Conservation (phyloP, 108 stramenopile species). For the Fragilariopsis cylindrus region DNA sequence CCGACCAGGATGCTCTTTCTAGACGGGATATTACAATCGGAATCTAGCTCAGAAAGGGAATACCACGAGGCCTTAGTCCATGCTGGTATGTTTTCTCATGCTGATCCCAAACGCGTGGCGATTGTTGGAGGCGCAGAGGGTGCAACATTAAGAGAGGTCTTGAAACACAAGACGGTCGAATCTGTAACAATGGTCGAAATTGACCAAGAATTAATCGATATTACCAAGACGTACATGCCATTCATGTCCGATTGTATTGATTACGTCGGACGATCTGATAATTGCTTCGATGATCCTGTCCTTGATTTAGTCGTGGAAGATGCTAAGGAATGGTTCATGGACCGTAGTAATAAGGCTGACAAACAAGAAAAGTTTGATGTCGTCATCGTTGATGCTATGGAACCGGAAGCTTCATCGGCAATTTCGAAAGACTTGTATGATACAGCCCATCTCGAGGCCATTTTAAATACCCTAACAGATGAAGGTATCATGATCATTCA, state of each 20-base stretch:
- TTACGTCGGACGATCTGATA: slow-evolving; percentile 65
- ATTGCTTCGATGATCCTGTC: slow-evolving; percentile 63
- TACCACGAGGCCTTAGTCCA: slow-evolving; percentile 93
- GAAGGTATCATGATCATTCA: slow-evolving; percentile 76
- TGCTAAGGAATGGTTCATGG: slow-evolving; percentile 63
- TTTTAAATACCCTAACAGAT: slow-evolving; percentile 55
- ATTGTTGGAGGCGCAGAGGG: slow-evolving; percentile 91
- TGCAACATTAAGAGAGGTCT: slow-evolving; percentile 86
- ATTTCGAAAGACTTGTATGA: slow-evolving; percentile 48
- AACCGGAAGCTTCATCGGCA: slow-evolving; percentile 55
- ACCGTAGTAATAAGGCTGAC: slow-evolving; percentile 20
- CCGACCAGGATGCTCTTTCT: slow-evolving; percentile 69
- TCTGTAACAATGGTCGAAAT: slow-evolving; percentile 84
- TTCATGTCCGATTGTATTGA: slow-evolving; percentile 61
- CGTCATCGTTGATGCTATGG: slow-evolving; percentile 79
- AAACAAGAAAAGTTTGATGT: slow-evolving; percentile 61
- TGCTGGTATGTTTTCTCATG: slow-evolving; percentile 90
- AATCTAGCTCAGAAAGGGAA: slow-evolving; percentile 27
- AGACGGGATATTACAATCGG: slow-evolving; percentile 59
- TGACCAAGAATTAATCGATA: slow-evolving; percentile 69
- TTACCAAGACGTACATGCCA: slow-evolving; percentile 72
- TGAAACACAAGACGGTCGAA: slow-evolving; percentile 83
- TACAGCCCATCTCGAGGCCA: slow-evolving; percentile 38
- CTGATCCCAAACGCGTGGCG: slow-evolving; percentile 75
- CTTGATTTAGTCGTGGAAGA: slow-evolving; percentile 40